Conservation (phyloP, 306 rosid species). For the Parietaria judaica region DNA sequence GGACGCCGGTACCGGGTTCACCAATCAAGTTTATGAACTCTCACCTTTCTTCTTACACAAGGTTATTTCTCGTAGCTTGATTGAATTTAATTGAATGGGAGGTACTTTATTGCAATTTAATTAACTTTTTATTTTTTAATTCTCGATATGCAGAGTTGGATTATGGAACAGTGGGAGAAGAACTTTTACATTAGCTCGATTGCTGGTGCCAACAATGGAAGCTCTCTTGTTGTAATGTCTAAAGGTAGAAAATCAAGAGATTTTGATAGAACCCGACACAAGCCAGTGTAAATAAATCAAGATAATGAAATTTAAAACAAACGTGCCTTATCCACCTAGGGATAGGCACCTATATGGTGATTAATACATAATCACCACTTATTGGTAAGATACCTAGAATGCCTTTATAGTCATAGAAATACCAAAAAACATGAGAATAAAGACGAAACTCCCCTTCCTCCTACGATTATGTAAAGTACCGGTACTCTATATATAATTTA, state of each 20-base stretch:
- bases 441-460: too few relatives aligned
- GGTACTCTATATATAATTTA: too few relatives aligned
- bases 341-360: too few relatives aligned
- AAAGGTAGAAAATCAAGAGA: slow-evolving; percentile 27
- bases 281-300: too few relatives aligned
- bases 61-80: slow-evolving; percentile 29
- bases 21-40: slow-evolving; percentile 71
- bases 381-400: too few relatives aligned
- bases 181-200: slow-evolving; percentile 55
- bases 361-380: too few relatives aligned
- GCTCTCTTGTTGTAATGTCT: slow-evolving; percentile 66
- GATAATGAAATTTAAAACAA: too few relatives aligned
- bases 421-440: too few relatives aligned
- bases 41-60: slow-evolving; percentile 79
- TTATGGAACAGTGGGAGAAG: slow-evolving; percentile 68
- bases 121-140: not conserved
- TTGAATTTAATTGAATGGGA: not conserved
- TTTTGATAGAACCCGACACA: too few relatives aligned
- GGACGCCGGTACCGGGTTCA: slow-evolving; percentile 94
- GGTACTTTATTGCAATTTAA: slow-evolving; percentile 3
- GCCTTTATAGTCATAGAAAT: too few relatives aligned
- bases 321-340: too few relatives aligned
- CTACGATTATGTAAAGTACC: too few relatives aligned
- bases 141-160: slow-evolving; percentile 40
- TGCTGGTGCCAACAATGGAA: slow-evolving; percentile 60